Evolutionary conservation across 139 green algal species (phyloP).

Genomic region (Coccomyxa sp.): DNA sequence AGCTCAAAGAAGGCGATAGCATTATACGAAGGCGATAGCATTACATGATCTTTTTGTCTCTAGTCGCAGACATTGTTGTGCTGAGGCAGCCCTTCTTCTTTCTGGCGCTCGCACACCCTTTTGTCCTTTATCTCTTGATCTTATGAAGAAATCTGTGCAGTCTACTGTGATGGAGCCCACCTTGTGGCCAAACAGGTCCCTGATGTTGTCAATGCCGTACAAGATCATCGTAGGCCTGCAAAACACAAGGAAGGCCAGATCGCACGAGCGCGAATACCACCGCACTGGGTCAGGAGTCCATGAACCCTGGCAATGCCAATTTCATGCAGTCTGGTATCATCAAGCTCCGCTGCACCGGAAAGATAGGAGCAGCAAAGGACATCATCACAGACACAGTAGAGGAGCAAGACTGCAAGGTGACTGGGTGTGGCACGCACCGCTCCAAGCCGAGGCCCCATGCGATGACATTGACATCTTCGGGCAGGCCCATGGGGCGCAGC

Average conservation of each 20-base stretch:
- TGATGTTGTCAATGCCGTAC: slow-evolving; percentile 98
- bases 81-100: not conserved
- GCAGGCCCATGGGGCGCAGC: slow-evolving; percentile 97
- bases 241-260: not conserved
- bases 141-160: not conserved
- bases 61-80: no score
- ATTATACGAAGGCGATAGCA: not conserved
- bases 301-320: not conserved
- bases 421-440: slow-evolving; percentile 13
- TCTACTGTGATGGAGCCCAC: slow-evolving; percentile 33
- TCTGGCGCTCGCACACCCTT: not conserved
- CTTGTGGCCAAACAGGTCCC: slow-evolving; percentile 97
- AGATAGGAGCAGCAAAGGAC: not conserved
- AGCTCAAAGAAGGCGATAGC: not conserved
- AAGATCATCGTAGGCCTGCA: slow-evolving; percentile 96
- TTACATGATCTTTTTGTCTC: not conserved
- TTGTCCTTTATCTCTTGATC: not conserved
- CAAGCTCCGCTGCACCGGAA: not conserved
- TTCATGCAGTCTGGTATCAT: no score
- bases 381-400: not conserved
- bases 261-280: not conserved
- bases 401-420: not conserved
- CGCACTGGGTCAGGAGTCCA: not conserved
- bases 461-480: slow-evolving; percentile 94
- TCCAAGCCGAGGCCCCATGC: slow-evolving; percentile 94